Evolutionary conservation across 371 early-diverging fungal genomes (phyloP).

Genomic region (Blastocladiella emersonii): DNA sequence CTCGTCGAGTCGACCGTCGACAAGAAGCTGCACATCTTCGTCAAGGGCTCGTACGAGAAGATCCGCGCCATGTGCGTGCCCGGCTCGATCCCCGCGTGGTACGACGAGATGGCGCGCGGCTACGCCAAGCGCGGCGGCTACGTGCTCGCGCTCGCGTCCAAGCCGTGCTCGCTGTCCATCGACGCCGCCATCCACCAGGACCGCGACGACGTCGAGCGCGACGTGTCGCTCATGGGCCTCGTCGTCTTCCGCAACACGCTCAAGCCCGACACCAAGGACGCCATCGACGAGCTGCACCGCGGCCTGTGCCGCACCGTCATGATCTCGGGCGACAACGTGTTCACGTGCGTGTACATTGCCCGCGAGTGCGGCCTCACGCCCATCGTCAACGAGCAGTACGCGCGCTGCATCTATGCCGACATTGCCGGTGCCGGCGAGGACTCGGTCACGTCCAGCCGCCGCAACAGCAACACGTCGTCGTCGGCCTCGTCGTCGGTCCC

Average conservation of each 20-base stretch:
- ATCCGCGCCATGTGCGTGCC: conserved; percentile 31
- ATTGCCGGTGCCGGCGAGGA: not conserved
- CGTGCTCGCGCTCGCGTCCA: conserved; percentile 53
- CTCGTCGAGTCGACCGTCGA: conserved; percentile 35
- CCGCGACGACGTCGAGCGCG: conserved; percentile 48
- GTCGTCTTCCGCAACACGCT: conserved; percentile 69
- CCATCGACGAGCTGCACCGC: conserved; percentile 49
- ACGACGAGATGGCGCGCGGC: conserved; percentile 31
- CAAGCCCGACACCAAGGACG: conserved; percentile 51
- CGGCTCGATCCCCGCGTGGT: conserved; percentile 45
- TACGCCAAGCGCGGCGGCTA: conserved; percentile 59
- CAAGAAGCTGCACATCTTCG: conserved; percentile 34
- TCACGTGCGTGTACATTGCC: conserved; percentile 76
- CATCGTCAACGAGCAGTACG: not conserved
- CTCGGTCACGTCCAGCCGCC: not conserved
- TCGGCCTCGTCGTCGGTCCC: not conserved
- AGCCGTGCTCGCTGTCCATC: conserved; percentile 28
- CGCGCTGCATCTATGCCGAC: conserved; percentile 5
- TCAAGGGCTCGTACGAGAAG: conserved; percentile 68
- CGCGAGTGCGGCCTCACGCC: conserved; percentile 59
- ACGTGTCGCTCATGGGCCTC: conserved; percentile 42
- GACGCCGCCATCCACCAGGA: conserved; percentile 18
- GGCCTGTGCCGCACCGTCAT: conserved; percentile 68
- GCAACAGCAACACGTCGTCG: not conserved
- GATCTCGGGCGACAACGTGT: conserved; percentile 84